phyloP scores from a whole-genome alignment of 768 basidiomycete species.

The Mycena alexandri region DNA sequence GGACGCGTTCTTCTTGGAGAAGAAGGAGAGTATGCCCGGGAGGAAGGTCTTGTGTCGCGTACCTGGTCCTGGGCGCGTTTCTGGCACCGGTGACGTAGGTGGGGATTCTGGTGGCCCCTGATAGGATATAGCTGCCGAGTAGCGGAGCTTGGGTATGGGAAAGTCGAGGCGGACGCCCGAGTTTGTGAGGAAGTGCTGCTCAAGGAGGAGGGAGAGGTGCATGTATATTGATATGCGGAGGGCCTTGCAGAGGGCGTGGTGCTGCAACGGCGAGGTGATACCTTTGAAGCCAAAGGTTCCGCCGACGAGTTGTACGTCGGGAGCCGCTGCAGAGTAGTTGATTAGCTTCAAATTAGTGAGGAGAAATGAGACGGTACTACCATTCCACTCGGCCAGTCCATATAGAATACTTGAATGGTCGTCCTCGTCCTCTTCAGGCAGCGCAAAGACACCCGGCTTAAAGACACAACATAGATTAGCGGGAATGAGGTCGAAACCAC shows the following conservation, averaged over 20 bases:
- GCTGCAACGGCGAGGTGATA: slow-evolving; percentile 55
- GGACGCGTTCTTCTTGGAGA: slow-evolving; percentile 47
- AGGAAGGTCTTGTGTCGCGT: slow-evolving; percentile 47
- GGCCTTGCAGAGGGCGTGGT: slow-evolving; percentile 58
- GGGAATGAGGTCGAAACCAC: slow-evolving; percentile 55
- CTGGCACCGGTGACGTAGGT: slow-evolving; percentile 19
- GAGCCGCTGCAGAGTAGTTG: slow-evolving; percentile 33
- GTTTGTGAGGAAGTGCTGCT: slow-evolving; percentile 68
- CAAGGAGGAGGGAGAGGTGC: slow-evolving; percentile 70
- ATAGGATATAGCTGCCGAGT: slow-evolving; percentile 14
- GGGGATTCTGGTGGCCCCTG: slow-evolving; percentile 43
- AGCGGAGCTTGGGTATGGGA: slow-evolving; percentile 48
- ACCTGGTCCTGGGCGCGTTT: slow-evolving; percentile 1
- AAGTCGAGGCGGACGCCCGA: slow-evolving; percentile 63
- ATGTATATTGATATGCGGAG: slow-evolving; percentile 67
- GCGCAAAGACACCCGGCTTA: slow-evolving; percentile 51
- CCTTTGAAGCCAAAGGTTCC: slow-evolving; percentile 72
- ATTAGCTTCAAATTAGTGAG: neutral
- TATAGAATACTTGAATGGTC: slow-evolving; percentile 55
- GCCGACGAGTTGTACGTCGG: slow-evolving; percentile 60
- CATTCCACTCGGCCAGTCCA: slow-evolving; percentile 65
- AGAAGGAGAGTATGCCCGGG: slow-evolving; percentile 58
- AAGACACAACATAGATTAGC: slow-evolving; percentile 61
- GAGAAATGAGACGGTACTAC: slow-evolving; percentile 47
- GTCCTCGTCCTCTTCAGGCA: slow-evolving; percentile 50